Percentiles rank a stretch among this genome's conserved stretches.
Conservation (phyloP, 2,329 filamentous ascomycete species). For the Fusarium clavum region DNA sequence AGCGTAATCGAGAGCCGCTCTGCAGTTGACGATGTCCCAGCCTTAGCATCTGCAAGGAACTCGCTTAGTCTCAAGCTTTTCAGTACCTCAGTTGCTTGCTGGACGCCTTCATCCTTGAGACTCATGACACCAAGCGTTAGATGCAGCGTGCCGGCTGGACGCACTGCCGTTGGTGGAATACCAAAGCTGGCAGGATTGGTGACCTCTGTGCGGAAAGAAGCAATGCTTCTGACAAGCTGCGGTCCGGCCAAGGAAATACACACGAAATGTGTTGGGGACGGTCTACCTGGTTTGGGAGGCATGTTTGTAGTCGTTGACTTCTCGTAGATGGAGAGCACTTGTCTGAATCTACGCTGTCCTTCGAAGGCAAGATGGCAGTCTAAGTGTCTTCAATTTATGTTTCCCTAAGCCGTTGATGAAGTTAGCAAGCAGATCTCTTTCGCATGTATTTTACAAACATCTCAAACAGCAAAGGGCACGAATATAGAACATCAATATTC, state of each 20-base stretch:
- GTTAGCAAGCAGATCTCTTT: constrained; percentile 9
- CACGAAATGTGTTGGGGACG: constrained; percentile 77
- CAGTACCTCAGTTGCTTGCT: constrained; percentile 57
- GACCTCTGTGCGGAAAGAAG: constrained; percentile 70
- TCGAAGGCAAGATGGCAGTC: neutral
- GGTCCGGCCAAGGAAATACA: constrained; percentile 77
- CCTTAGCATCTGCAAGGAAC: constrained; percentile 51
- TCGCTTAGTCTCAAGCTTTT: constrained; percentile 54
- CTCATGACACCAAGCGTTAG: constrained; percentile 90
- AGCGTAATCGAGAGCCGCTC: constrained; percentile 59
- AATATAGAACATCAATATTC: neutral
- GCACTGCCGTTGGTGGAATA: constrained; percentile 74
- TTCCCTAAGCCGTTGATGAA: neutral
- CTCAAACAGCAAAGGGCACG: neutral
- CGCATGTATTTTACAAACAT: neutral
- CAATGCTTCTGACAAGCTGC: constrained; percentile 73
- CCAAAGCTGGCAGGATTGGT: constrained; percentile 57
- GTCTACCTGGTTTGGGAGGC: constrained; percentile 52
- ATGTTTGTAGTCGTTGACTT: constrained; percentile 3
- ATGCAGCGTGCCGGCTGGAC: constrained; percentile 84
- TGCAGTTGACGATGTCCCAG: constrained; percentile 13
- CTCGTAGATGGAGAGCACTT: neutral
- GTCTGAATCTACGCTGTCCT: neutral
- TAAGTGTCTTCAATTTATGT: neutral
- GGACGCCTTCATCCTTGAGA: constrained; percentile 64